Base-by-base conservation (phyloP, 108 stramenopile species). In the Pseudonitzschia pungens region DNA sequence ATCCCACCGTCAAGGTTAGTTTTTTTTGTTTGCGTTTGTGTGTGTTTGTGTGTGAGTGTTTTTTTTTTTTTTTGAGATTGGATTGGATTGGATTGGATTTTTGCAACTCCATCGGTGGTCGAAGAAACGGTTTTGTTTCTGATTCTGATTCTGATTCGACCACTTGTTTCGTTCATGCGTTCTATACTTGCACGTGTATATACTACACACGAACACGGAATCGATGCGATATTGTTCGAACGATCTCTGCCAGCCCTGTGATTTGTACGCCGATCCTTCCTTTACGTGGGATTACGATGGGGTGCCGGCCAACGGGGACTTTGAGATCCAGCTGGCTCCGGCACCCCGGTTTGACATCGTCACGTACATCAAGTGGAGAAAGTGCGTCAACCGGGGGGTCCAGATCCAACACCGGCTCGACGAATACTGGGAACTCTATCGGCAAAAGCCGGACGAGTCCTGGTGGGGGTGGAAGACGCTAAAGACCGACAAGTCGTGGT, bases 351-450 rank as follows among this genome's bases (percentile, higher is more conserved):
- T 58, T 27, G 57, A 58, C n/a, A 8, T 58, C 29, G 14, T 58
- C 12, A 27, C 57, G 3, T 58, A 58, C n/a, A 27, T 58, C 57
- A 58, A 26, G 29, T 65, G 64, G 64, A 15, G 4, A 11, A 7
- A 43, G 33, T 42, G 33, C 40, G 33, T 10, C 10, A 41, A 41
- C 5, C 22, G 33, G 16, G 64, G 64, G 2, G 20, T 40, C 15
- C 32, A 20, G 20, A 8, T 65, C 24, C 15, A 65, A 18, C 64
- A 65, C 41, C 36, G 71, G 18, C 32, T 72, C 24, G 53, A 42
- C 6, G 71, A 72, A 48, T 72, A 56, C 44, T 42, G 43, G 41
- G 29, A 28, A 15, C 26, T 72, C 28, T 72, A 72, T 26, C 36
- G 27, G 9, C 26, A 62, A 51, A 55, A 42, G 26, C 71, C 71